Conservation (phyloP, 306 rosid species). For the Dalbergia oliveri region DNA sequence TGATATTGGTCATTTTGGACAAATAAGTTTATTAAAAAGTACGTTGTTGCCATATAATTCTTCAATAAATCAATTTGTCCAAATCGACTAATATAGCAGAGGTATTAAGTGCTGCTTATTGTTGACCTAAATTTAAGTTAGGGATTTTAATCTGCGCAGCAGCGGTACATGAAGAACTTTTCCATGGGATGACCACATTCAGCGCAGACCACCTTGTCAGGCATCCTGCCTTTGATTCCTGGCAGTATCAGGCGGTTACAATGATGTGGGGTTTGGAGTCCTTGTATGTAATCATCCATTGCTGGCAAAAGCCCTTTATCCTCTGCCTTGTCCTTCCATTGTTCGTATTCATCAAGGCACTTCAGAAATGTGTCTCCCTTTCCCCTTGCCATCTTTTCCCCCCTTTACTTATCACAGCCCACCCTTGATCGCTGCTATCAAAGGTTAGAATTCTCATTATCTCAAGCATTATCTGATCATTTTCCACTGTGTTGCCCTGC, state of each 20-base stretch:
- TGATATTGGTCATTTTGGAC: no score
- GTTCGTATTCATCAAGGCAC: slow-evolving; percentile 36
- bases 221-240: slow-evolving; percentile 36
- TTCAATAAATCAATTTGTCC: no score
- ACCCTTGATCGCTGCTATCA: slow-evolving; percentile 52
- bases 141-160: slow-evolving; percentile 48
- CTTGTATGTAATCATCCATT: slow-evolving; percentile 47
- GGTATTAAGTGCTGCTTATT: no score
- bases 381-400: slow-evolving; percentile 41
- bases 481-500: slow-evolving; percentile 33
- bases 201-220: slow-evolving; percentile 47
- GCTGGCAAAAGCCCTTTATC: slow-evolving; percentile 48
- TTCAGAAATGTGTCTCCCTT: slow-evolving; percentile 42
- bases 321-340: slow-evolving; percentile 48
- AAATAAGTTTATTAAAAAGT: no score
- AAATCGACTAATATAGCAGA: no score
- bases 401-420: slow-evolving; percentile 51
- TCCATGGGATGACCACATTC: slow-evolving; percentile 60
- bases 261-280: slow-evolving; percentile 48
- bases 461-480: slow-evolving; percentile 55
- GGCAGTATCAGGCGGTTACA: slow-evolving; percentile 57
- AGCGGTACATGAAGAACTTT: slow-evolving; percentile 57
- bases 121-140: not conserved
- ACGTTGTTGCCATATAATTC: no score
- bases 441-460: slow-evolving; percentile 52